phyloP scores from a whole-genome alignment of 2,329 filamentous ascomycete species.

The Shiraia sp. region DNA sequence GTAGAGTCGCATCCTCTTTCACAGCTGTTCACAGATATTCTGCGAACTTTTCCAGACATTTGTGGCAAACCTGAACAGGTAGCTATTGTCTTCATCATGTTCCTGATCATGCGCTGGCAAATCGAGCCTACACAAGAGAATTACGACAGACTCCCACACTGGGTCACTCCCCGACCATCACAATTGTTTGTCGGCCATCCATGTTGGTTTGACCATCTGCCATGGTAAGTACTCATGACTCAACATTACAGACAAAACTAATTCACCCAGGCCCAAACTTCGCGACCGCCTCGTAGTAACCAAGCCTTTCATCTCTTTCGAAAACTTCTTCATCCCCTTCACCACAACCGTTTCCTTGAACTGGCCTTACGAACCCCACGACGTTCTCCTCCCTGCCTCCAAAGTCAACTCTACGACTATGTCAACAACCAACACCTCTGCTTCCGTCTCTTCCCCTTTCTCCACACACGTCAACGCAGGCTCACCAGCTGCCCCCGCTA shows the following conservation, averaged over 20 bases:
- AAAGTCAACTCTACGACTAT: slow-evolving; percentile 22
- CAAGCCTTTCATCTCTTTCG: slow-evolving; percentile 66
- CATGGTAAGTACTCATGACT: slow-evolving; percentile 57
- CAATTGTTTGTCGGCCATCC: slow-evolving; percentile 73
- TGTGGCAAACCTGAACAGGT: slow-evolving; percentile 79
- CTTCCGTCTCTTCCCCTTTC: slow-evolving; percentile 31
- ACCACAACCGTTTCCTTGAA: slow-evolving; percentile 76
- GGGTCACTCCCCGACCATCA: slow-evolving; percentile 66
- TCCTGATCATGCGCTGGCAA: slow-evolving; percentile 80
- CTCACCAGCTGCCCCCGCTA: slow-evolving; percentile 29
- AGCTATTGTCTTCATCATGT: slow-evolving; percentile 83
- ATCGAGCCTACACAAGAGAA: slow-evolving; percentile 79
- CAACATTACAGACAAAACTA: slow-evolving; percentile 12
- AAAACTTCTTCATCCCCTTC: slow-evolving; percentile 82
- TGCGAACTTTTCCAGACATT: slow-evolving; percentile 81
- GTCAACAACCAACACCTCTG: slow-evolving; percentile 27
- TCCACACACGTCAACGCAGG: slow-evolving; percentile 35
- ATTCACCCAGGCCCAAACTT: slow-evolving; percentile 63
- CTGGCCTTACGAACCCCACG: slow-evolving; percentile 79
- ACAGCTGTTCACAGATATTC: slow-evolving; percentile 82
- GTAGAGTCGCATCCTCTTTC: slow-evolving; percentile 74
- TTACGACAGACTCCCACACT: slow-evolving; percentile 75
- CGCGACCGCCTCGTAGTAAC: slow-evolving; percentile 66
- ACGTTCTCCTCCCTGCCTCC: slow-evolving; percentile 63
- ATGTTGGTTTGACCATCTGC: slow-evolving; percentile 80